These are phyloP conservation scores for Prillingera fragicola DNA, from an alignment of 1,284 basidiomycete genomes.

Conservation along the genomic window DNA sequence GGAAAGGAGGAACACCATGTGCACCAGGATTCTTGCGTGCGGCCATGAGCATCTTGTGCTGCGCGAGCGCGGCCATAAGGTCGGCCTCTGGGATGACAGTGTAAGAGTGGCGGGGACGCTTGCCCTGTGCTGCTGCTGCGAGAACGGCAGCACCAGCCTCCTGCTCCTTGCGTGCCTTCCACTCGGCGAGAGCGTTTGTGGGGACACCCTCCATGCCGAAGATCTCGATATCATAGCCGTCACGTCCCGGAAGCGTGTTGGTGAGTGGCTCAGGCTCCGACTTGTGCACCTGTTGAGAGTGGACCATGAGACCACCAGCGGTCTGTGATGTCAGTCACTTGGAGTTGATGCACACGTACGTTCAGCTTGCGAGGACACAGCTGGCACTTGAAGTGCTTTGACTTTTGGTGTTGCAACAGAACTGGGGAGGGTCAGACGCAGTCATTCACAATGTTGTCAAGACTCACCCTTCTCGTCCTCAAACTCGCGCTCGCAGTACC, in stretches of 20 bases:
- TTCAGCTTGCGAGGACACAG: constrained; percentile 93
- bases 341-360: constrained; percentile 23
- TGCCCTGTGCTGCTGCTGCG: constrained; percentile 64
- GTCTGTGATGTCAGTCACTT: constrained; percentile 45
- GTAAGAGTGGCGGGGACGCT: constrained; percentile 79
- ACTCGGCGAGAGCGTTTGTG: constrained; percentile 86
- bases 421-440: constrained; percentile 53
- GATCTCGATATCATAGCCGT: constrained; percentile 97
- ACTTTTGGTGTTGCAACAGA: constrained; percentile 97
- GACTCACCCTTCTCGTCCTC: constrained; percentile 86
- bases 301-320: constrained; percentile 95
- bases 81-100: constrained; percentile 74
- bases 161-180: constrained; percentile 87
- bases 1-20: constrained; percentile 46
- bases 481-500: constrained; percentile 98
- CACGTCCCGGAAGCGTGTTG: constrained; percentile 90
- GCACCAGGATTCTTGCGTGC: constrained; percentile 48
- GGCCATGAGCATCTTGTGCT: constrained; percentile 90
- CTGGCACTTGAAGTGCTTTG: constrained; percentile 97
- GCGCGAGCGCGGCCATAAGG: constrained; percentile 73
- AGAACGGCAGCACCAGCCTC: constrained; percentile 73
- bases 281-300: constrained; percentile 98
- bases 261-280: constrained; percentile 96
- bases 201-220: constrained; percentile 99
- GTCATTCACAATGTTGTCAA: constrained; percentile 1